These are phyloP conservation scores for Psilocybe tampanensis DNA, from an alignment of 768 basidiomycete genomes.

Conservation along the genomic window DNA sequence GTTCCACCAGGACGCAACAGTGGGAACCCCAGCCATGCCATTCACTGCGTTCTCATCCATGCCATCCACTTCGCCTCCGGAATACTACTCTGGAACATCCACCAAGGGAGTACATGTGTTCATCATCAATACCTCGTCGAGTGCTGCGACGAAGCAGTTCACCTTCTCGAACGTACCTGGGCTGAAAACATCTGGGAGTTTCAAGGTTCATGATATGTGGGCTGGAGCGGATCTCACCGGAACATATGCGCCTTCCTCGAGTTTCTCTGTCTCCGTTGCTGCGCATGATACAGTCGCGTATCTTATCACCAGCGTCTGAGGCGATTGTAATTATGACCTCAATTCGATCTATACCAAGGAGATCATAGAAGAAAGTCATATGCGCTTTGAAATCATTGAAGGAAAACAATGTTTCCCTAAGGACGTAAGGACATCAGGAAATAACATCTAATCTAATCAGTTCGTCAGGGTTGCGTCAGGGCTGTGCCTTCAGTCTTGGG, in stretches of 20 bases:
- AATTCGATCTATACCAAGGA: neutral
- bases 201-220: conserved; percentile 60
- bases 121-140: conserved; percentile 49
- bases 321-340: too few relatives aligned
- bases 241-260: conserved; percentile 34
- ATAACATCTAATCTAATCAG: too few relatives aligned
- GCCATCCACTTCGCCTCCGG: conserved; percentile 46
- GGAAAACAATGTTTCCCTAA: too few relatives aligned
- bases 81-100: conserved; percentile 54
- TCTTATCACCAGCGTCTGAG: conserved; percentile 32
- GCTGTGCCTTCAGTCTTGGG: too few relatives aligned
- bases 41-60: conserved; percentile 44
- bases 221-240: conserved; percentile 42
- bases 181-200: conserved; percentile 36
- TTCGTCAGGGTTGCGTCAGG: too few relatives aligned
- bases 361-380: neutral
- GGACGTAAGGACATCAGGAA: too few relatives aligned
- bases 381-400: neutral
- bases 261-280: conserved; percentile 42
- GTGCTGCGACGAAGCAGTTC: conserved; percentile 45
- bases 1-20: conserved; percentile 51
- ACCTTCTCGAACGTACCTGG: conserved; percentile 49
- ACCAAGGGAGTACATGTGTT: conserved; percentile 55
- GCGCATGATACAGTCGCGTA: conserved; percentile 58
- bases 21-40: conserved; percentile 50